phyloP scores from a whole-genome alignment of 1,139 yeast genomes.

The Pichia sp. region DNA sequence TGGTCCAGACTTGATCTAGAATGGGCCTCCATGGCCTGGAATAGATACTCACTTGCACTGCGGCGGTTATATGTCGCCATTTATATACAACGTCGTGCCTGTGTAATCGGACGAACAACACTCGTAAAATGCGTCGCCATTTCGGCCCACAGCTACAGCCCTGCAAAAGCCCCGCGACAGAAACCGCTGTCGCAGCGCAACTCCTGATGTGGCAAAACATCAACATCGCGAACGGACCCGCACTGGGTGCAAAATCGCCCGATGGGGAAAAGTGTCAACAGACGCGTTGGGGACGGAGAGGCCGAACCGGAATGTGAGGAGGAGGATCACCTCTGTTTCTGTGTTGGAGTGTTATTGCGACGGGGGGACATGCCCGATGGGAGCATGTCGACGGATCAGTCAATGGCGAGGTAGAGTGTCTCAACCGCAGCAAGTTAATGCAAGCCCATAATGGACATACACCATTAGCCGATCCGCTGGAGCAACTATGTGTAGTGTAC shows the following conservation, averaged over 20 bases:
- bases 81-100: too few species aligned
- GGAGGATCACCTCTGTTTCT: neutral
- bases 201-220: neutral
- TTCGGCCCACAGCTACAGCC: too few species aligned
- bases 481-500: neutral
- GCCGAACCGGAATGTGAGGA: neutral
- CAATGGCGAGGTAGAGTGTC: too few species aligned
- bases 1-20: slow-evolving; percentile 21
- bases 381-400: too few species aligned
- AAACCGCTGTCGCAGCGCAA: too few species aligned
- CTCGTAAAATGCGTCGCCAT: neutral
- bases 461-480: neutral
- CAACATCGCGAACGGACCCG: neutral
- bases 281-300: neutral
- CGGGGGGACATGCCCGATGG: too few species aligned
- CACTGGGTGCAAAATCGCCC: neutral
- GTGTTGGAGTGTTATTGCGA: neutral
- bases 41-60: too few species aligned
- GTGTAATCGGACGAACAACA: too few species aligned
- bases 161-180: too few species aligned
- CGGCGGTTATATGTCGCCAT: neutral
- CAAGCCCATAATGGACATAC: neutral
- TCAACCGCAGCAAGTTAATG: neutral
- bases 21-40: too few species aligned
- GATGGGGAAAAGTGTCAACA: neutral